Evolutionary conservation across 371 early-diverging fungal species (phyloP).

Genomic region (Syncephalastrum monosporum): DNA sequence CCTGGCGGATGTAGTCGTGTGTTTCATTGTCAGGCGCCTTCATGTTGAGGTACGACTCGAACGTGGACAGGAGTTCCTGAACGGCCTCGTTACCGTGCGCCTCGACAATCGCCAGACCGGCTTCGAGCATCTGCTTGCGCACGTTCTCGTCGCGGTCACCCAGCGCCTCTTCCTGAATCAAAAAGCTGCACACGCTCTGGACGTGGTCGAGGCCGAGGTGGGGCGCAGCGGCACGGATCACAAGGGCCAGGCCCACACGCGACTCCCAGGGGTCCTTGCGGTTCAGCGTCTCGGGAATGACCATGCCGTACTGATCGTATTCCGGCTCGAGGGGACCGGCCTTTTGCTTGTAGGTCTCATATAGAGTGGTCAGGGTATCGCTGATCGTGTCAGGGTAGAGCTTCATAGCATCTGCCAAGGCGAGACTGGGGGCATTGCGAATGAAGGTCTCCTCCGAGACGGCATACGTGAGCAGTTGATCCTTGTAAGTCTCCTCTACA

Average conservation of each 20-base stretch:
- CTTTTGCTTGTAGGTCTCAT: slow-evolving; percentile 52
- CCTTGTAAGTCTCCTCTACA: slow-evolving; percentile 52
- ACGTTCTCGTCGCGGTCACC: slow-evolving; percentile 85
- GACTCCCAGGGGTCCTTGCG: slow-evolving; percentile 81
- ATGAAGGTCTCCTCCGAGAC: slow-evolving; percentile 62
- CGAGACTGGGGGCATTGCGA: slow-evolving; percentile 69
- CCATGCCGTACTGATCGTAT: slow-evolving; percentile 89
- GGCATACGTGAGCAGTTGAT: slow-evolving; percentile 52
- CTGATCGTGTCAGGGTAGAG: slow-evolving; percentile 49
- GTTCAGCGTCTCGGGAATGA: slow-evolving; percentile 82
- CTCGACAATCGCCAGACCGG: slow-evolving; percentile 78
- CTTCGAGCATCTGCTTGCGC: slow-evolving; percentile 83
- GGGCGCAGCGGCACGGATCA: slow-evolving; percentile 72
- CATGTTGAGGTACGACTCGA: slow-evolving; percentile 75
- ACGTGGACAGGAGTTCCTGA: slow-evolving; percentile 66
- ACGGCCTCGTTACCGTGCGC: slow-evolving; percentile 70
- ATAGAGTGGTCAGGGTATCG: slow-evolving; percentile 52
- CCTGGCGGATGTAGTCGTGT: slow-evolving; percentile 84
- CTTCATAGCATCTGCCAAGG: slow-evolving; percentile 65
- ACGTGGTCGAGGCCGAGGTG: slow-evolving; percentile 55
- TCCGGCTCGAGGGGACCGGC: slow-evolving; percentile 82
- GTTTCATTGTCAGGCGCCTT: slow-evolving; percentile 59
- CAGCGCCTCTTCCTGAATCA: slow-evolving; percentile 80
- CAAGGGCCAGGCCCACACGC: slow-evolving; percentile 79
- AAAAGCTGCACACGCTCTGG: slow-evolving; percentile 67